Evolutionary conservation across 106 monocot species (phyloP), one percentile per base, ranked within the genome.

Genomic region (Apostasia shenzhenica): DNA sequence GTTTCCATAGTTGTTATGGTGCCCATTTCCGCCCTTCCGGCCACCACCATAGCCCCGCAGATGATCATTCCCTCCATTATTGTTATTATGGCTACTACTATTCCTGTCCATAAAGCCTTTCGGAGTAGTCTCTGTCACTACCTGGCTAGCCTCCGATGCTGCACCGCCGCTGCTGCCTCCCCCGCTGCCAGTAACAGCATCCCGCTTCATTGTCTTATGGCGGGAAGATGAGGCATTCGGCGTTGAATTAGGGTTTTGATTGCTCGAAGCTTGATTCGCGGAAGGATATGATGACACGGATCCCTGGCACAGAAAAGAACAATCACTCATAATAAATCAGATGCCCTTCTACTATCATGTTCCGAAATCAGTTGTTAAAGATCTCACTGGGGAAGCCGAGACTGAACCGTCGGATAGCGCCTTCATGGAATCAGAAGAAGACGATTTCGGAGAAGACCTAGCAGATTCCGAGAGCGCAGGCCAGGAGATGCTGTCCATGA

Each of bases 391-490:
- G 48, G 47, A 48, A 65, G 9, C 48, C 5, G 65, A 14, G n/a
- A 47, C 11, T 37, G 73, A 67, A 59, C 59, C 76, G 55, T 81
- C 75, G 14, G 78, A 45, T 11, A 85, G 81, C 47, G 61, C 67
- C 54, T 62, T 81, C 7, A 75, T 49, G 2, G 72, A 71, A 14
- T 83, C 80, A 0, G 86, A 77, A 2, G 78, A 45, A 8, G 77
- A 69, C 5, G 81, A 65, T 69, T 72, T 82, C 5, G 71, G 63
- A n/a, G 76, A 66, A 44, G 83, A 44, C 75, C 66, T 85, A 40
- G 91, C 61, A 41, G 94, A 55, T 38, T 91, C 88, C 8, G 91
- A 85, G 55, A 94, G 85, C 8, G 91, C 85, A 10, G 94, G 94
- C 94, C 94, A 94, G 44, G 70, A 53, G n/a, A 38, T 71, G 38